Percentiles rank a stretch among this genome's conserved stretches.
phyloP scores from a whole-genome alignment of 352 stramenopile genomes.

The Phytopythium aichiense region DNA sequence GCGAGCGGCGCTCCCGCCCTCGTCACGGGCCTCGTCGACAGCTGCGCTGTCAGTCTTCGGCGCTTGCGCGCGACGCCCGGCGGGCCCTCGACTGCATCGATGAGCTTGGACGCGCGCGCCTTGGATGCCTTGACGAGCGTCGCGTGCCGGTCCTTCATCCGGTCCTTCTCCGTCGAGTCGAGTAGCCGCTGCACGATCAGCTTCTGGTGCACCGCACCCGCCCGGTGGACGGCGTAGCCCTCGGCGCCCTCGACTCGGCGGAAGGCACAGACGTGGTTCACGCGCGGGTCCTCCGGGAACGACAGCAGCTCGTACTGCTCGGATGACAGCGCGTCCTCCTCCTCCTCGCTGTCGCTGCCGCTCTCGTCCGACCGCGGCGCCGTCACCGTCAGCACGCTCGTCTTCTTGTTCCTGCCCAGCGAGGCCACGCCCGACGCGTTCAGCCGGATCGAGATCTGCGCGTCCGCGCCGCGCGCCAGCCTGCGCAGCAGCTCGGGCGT shows the following conservation, averaged over 20 bases:
- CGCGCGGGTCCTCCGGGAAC: conserved; percentile 60
- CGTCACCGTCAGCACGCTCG: conserved; percentile 46
- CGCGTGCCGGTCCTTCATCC: conserved; percentile 78
- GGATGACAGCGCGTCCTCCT: conserved; percentile 10
- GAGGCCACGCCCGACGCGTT: conserved; percentile 14
- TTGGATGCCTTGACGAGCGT: conserved; percentile 72
- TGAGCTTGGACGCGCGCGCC: conserved; percentile 59
- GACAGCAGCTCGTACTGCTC: conserved; percentile 74
- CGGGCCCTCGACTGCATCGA: conserved; percentile 20
- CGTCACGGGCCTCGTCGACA: conserved; percentile 1
- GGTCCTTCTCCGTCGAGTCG: conserved; percentile 68
- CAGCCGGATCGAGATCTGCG: conserved; percentile 20
- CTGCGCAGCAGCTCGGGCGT: conserved; percentile 72
- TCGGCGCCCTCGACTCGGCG: background rate
- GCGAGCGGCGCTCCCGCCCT: background rate
- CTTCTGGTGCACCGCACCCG: conserved; percentile 70
- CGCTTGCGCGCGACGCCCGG: background rate
- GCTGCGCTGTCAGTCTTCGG: background rate
- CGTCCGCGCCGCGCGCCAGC: conserved; percentile 37
- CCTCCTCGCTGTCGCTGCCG: background rate
- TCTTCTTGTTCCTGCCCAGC: conserved; percentile 29
- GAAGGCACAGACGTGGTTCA: conserved; percentile 69
- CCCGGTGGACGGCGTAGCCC: conserved; percentile 57
- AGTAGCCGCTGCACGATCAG: conserved; percentile 77
- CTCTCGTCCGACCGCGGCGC: conserved; percentile 10